These are phyloP conservation scores for Leptodermis oblonga DNA, from an alignment of 257 asterid species.

Conservation along the genomic window DNA sequence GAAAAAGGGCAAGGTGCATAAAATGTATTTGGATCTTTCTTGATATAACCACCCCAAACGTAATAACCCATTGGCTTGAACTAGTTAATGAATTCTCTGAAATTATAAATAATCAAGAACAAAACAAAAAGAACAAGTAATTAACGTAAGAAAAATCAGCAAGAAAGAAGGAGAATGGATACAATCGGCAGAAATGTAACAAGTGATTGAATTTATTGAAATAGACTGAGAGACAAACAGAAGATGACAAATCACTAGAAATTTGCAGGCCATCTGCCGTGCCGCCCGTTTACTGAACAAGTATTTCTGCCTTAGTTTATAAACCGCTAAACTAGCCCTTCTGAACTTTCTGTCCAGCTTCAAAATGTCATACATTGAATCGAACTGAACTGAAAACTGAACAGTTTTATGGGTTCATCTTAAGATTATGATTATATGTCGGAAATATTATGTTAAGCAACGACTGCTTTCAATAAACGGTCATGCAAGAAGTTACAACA, in stretches of 20 bases:
- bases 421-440: no score
- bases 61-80: conserved; percentile 9
- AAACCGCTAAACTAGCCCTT: not conserved
- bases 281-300: conserved; percentile 17
- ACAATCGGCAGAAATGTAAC: conserved; percentile 30
- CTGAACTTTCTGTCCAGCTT: no score
- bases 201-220: conserved; percentile 4
- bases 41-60: not conserved
- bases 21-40: conserved; percentile 10
- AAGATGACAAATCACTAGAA: conserved; percentile 26
- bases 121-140: conserved; percentile 18
- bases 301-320: not conserved
- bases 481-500: no score
- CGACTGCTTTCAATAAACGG: no score
- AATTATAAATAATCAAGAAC: conserved; percentile 15
- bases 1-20: not conserved
- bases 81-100: conserved; percentile 10
- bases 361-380: no score
- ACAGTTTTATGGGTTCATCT: no score
- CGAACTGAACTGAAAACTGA: no score
- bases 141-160: conserved; percentile 8
- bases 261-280: conserved; percentile 31
- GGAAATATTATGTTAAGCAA: no score
- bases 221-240: conserved; percentile 35
- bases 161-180: conserved; percentile 15